A percentile compares a stretch with the other conserved stretches of the same genome.
Evolutionary conservation across 192 early-diverging fungal species (phyloP).

Genomic region (Chytriomyces hyalinus): DNA sequence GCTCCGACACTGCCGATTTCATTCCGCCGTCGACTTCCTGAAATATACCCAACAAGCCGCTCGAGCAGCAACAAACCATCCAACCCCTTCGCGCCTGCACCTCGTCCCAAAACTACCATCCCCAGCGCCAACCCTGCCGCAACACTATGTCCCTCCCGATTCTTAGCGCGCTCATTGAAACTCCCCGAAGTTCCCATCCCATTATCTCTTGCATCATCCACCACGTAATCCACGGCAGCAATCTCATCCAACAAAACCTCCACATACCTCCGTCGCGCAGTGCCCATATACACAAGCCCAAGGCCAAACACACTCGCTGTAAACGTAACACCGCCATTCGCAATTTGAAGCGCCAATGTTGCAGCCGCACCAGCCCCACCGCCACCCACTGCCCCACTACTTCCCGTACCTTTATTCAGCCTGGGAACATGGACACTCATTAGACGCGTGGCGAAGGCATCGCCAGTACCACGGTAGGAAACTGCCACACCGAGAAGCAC

Average conservation of each 20-base stretch:
- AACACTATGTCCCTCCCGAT: slow-evolving; percentile 42
- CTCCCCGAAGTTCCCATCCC: background rate
- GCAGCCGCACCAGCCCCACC: background rate
- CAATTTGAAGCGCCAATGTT: background rate
- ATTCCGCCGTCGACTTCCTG: slow-evolving; percentile 1
- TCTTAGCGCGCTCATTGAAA: slow-evolving; percentile 12
- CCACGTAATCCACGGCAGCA: slow-evolving; percentile 9
- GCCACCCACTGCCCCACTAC: background rate
- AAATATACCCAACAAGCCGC: slow-evolving; percentile 35
- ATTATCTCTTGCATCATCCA: slow-evolving; percentile 36
- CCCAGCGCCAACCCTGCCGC: slow-evolving; percentile 81
- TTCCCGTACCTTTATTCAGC: slow-evolving; percentile 33
- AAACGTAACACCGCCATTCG: slow-evolving; percentile 68
- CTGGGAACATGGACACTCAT: slow-evolving; percentile 79
- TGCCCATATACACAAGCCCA: slow-evolving; percentile 76
- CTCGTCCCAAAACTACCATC: slow-evolving; percentile 75
- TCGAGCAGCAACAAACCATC: slow-evolving; percentile 29
- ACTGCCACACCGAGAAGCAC: slow-evolving; percentile 78
- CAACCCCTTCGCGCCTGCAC: slow-evolving; percentile 44
- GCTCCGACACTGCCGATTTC: slow-evolving; percentile 15
- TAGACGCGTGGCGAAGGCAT: slow-evolving; percentile 68
- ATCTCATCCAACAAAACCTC: slow-evolving; percentile 79
- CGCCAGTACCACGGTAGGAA: slow-evolving; percentile 70
- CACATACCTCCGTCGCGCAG: slow-evolving; percentile 70
- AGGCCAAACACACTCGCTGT: slow-evolving; percentile 76